phyloP scores from a whole-genome alignment of 202 grass and related monocot species.

The Zizania palustris region DNA sequence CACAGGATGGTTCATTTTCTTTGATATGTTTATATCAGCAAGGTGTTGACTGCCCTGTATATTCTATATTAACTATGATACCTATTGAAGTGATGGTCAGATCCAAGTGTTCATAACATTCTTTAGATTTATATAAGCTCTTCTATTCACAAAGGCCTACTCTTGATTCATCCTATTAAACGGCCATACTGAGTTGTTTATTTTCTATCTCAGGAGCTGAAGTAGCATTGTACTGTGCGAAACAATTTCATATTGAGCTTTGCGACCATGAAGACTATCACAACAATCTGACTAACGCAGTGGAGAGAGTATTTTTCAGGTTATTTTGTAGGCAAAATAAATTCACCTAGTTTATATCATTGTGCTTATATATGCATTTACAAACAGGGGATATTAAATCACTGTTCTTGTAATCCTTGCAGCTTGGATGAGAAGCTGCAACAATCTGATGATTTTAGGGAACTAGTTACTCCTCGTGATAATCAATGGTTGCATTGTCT shows the following conservation, averaged over 20 bases:
- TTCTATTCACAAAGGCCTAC: neutral
- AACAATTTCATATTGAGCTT: conserved; percentile 37
- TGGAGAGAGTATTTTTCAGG: conserved; percentile 25
- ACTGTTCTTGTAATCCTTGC: neutral
- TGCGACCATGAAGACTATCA: neutral
- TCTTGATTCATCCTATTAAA: neutral
- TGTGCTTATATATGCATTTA: neutral
- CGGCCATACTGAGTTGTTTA: conserved; percentile 18
- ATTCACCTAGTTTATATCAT: conserved; percentile 16
- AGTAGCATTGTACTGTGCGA: conserved; percentile 33
- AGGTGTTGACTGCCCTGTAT: too few species aligned
- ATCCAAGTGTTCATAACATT: conserved; percentile 6
- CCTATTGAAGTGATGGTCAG: neutral
- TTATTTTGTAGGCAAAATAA: conserved; percentile 32
- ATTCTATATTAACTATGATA: neutral
- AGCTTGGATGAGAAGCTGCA: conserved; percentile 29
- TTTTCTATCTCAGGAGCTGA: conserved; percentile 43
- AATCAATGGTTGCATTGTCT: neutral
- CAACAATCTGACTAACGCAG: neutral
- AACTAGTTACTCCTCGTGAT: neutral
- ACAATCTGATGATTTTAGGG: conserved; percentile 25
- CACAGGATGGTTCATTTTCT: neutral
- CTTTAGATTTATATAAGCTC: neutral
- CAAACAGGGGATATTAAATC: neutral
- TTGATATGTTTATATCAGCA: neutral